These are phyloP conservation scores for Macadamia integrifolia DNA, from an alignment of 164 flowering plant species.

Conservation along the genomic window DNA sequence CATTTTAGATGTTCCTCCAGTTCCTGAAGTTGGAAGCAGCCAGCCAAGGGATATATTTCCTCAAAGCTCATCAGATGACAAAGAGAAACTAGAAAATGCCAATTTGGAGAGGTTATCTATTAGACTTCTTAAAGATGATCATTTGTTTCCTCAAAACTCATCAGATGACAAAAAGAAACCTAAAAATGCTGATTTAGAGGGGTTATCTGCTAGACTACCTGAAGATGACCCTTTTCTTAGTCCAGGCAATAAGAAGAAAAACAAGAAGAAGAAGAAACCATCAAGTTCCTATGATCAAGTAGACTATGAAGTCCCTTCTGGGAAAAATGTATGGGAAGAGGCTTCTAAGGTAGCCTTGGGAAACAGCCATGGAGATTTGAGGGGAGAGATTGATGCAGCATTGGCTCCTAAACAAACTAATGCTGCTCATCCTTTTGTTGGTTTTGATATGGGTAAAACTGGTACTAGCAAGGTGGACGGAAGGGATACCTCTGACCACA, in stretches of 20 bases:
- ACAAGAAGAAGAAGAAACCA: conserved; percentile 3
- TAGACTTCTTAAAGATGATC: conserved; percentile 11
- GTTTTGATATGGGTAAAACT: not conserved
- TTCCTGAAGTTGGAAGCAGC: conserved; percentile 10
- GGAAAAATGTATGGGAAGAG: conserved; percentile 10
- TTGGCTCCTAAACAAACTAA: not conserved
- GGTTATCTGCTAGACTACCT: conserved; percentile 11
- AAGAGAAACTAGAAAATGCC: conserved; percentile 10
- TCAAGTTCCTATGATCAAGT: conserved; percentile 7
- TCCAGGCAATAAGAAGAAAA: conserved; percentile 15
- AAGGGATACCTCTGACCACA: conserved; percentile 12
- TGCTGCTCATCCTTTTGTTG: not conserved
- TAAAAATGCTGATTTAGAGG: conserved; percentile 5
- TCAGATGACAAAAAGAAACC: conserved; percentile 7
- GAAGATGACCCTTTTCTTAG: conserved; percentile 7
- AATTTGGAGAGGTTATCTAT: conserved; percentile 4
- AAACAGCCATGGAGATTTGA: conserved; percentile 5
- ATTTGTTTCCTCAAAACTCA: conserved; percentile 1
- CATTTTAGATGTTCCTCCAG: conserved; percentile 6
- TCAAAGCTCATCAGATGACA: conserved; percentile 4
- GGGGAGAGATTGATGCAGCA: conserved; percentile 14
- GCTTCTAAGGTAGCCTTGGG: conserved; percentile 1
- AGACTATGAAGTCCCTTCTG: conserved; percentile 11
- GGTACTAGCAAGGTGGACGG: not conserved
- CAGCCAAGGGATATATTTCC: conserved; percentile 7